Evolutionary conservation across 2,329 filamentous ascomycete species (phyloP), one percentile per base, ranked within the genome.

Genomic region (Calycina marina): DNA sequence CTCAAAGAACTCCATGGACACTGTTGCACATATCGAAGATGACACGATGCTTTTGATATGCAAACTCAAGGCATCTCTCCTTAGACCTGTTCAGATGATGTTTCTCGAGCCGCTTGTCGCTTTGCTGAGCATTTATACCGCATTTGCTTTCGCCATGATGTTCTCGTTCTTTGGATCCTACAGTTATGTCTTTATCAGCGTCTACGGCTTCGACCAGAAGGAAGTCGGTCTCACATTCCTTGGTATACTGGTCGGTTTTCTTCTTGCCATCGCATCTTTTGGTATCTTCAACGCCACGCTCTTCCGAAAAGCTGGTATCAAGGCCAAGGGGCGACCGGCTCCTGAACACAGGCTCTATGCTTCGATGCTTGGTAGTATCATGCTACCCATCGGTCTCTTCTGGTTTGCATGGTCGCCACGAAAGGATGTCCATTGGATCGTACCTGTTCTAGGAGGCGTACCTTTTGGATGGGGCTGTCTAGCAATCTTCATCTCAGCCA

Each of bases 401-500:
- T 66, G 61, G 27, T 43, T 39, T 18, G 40, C 46, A 1, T 50
- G 45, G 46, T 33, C 43, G 2, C 43, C 48, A 2, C 24, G 30
- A 10, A 31, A 37, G 12, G 26, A 33, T n/a, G 39, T 47, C 0
- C 46, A 48, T 24, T 50, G 45, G 43, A 52, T 51, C 11, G 43
- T 51, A 3, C 46, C 47, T 10, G 42, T 47, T 0, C 22, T 49
- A 0, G 47, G 48, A 9, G 45, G 45, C 4, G 37, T 50, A 2
- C 41, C 48, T 1, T 76, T 77, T 45, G 67, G 67, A 0, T 71
- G 64, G 59, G 71, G 70, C 2, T 70, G 69, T 40, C 49, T 76
- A 2, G 66, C 61, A 33, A 56, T 76, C 4, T 76, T 77, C 43
- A 37, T 51, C 30, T 45, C 42, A 10, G 34, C 40, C 16, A 46